Base-by-base conservation (phyloP, 2,329 filamentous ascomycete genomes). In the Cadophora luteo-olivacea region DNA sequence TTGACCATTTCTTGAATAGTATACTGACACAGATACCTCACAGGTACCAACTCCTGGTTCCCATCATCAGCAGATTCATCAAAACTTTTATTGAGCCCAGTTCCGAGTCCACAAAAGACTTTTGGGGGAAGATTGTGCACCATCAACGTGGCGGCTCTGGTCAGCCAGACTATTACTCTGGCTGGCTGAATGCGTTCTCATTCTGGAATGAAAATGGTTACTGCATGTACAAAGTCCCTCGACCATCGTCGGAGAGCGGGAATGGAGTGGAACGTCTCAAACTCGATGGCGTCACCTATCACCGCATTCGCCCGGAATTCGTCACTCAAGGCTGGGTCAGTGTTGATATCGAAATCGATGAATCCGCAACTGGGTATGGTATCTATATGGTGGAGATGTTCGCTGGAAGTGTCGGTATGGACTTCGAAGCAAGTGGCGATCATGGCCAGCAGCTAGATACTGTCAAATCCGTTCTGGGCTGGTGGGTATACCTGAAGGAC, bases 301-400 rank as follows among this genome's bases (percentile, higher is more conserved):
- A 25, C 22, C 49, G 49, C 22, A 24, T 52, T 12, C 12, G 12
- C 11, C 12, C 49, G 12, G 49, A 52, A 6, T 11, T 52, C 6
- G n/a, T 52, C 49, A 52, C 7, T 25, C 49, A 52, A 24, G 49
- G 49, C n/a, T 52, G 49, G 49, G 49, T 52, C 49, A 52, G 24
- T 38, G 36, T 38, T 38, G 48, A 51, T 51, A 22, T 51, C 22
- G 19, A 11, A 51, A 24, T 51, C 9, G 22, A 51, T 22, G 48
- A 24, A 22, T 11, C 5, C n/a, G 48, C 48, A 9, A n/a, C n/a
- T 24, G 48, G 48, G 8, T 3, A 24, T 51, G 48, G 48, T 4
- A 51, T 51, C 8, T 51, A 51, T n/a, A 22, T 51, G 48, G 22
- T 22, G 19, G 22, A n/a, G 4, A 24, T 51, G 48, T 24, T 22